These are phyloP conservation scores for Articulospora tetracladia DNA, from an alignment of 495 filamentous ascomycete species.

Conservation along the genomic window DNA sequence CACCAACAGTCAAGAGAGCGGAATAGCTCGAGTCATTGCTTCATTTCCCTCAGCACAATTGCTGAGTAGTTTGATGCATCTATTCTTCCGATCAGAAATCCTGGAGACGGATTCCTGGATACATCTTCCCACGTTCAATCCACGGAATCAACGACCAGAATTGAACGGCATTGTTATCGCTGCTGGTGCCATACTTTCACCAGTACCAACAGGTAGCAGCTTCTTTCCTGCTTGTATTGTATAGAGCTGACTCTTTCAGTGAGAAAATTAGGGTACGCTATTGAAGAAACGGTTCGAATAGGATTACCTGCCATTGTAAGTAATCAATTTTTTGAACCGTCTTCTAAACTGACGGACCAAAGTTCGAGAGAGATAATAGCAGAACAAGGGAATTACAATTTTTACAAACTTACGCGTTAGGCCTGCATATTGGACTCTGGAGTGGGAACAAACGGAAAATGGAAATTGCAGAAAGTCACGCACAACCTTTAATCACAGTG, in stretches of 20 bases:
- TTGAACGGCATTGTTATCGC: too few species aligned
- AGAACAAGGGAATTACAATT: constrained; percentile 48
- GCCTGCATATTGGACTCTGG: constrained; percentile 60
- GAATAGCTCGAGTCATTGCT: too few species aligned
- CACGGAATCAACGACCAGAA: too few species aligned
- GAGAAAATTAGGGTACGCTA: too few species aligned
- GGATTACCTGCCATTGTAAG: constrained; percentile 40
- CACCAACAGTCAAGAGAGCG: too few species aligned
- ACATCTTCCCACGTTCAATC: too few species aligned
- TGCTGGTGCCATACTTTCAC: too few species aligned
- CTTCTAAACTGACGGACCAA: background rate
- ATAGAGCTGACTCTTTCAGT: too few species aligned
- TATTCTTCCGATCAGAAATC: constrained; percentile 49
- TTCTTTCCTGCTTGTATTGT: too few species aligned
- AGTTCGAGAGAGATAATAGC: constrained; percentile 56
- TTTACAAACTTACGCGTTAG: constrained; percentile 51
- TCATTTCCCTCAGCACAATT: constrained; percentile 58
- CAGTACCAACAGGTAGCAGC: too few species aligned
- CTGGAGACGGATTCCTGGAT: constrained; percentile 52
- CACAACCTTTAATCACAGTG: constrained; percentile 47
- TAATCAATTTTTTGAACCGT: constrained; percentile 21
- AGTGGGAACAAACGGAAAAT: constrained; percentile 64
- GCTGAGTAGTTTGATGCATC: constrained; percentile 58
- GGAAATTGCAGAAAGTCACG: constrained; percentile 62
- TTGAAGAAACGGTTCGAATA: too few species aligned